Base-by-base conservation (phyloP, 768 basidiomycete species). In the Leccinum subgranulosum region DNA sequence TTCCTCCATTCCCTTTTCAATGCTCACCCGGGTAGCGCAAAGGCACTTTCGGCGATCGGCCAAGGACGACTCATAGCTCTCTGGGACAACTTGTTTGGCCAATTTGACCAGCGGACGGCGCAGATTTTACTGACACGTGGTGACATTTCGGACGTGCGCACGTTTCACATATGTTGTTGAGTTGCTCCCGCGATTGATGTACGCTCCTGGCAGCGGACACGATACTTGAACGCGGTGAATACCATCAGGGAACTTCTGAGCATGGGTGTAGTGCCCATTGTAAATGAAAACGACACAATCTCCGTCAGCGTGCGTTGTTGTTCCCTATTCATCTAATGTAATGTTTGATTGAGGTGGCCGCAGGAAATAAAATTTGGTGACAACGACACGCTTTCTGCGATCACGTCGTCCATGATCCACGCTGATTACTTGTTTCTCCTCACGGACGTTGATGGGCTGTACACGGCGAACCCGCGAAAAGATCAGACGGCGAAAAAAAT, bases 311-410 rank as follows among this genome's bases (percentile, higher is more conserved):
- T 96, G 69, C 71, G 91, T 84, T 7, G 28, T 25, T 31, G 19
- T 21, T 51, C 3, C 14, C 33, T 14, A 3, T 19, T 3, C 5
- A 10, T 33, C n/a, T 19, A 15, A 11, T 33, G 0, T 47, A 47
- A 27, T 53, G 25, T 15, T 9, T 47, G 46, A 55, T 34, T 59
- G 52, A 67, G 31, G 11, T 33, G n/a, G 19, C 19, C 9, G 8
- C 67, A 95, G 93, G 97, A 99, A 88, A 98, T 99, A 60, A 96
- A 94, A 90, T 99, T 99, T 64, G 97, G 97, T 49, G 97, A 98
- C 76, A 98, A 98, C 71, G 97, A 99, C 71, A 98, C 96, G 0
- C 78, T 99, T 17, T 98, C 96, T 41, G 97, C 97, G 19, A 95
- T 99, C 58, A 95, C 97, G 1, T 88, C 94, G 4, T 92, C 92